A percentile compares a stretch with the other conserved stretches of the same genome.
These are phyloP conservation scores for Malania oleifera DNA, from an alignment of 164 flowering plant genomes.

Conservation along the genomic window DNA sequence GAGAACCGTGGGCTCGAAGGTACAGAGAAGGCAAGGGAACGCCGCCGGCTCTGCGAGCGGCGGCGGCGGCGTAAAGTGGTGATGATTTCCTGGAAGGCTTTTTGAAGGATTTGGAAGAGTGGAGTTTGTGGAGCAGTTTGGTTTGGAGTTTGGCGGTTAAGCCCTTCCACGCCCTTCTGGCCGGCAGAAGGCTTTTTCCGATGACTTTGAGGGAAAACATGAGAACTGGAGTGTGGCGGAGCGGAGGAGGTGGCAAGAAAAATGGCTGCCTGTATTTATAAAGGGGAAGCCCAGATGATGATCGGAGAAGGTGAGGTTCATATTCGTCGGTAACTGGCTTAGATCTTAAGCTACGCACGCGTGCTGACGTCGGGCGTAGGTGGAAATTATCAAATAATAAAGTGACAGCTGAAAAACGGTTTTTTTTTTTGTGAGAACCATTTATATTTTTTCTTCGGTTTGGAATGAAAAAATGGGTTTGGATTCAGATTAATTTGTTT, in stretches of 20 bases:
- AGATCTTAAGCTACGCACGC: constrained; percentile 13
- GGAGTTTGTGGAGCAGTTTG: constrained; percentile 35
- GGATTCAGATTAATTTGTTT: no score
- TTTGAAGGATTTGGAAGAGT: constrained; percentile 26
- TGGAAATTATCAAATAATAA: no score
- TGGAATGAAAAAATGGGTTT: no score
- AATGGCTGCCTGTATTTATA: no score
- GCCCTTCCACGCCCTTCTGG: constrained; percentile 52
- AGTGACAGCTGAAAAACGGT: no score
- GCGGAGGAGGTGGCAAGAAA: neutral
- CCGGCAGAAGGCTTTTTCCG: constrained; percentile 36
- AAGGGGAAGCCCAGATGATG: no score
- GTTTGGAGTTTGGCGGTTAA: constrained; percentile 40
- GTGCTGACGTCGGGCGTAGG: neutral
- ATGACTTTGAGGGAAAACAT: constrained; percentile 38
- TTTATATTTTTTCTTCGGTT: no score
- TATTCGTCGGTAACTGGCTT: constrained; percentile 8
- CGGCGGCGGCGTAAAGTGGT: no score
- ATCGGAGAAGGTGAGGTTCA: neutral
- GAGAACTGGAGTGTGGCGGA: neutral
- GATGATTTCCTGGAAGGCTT: constrained; percentile 19
- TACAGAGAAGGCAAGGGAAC: neutral
- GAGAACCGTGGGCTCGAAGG: constrained; percentile 1
- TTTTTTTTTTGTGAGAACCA: no score
- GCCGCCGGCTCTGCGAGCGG: neutral